Base-by-base conservation (phyloP, 495 filamentous ascomycete genomes). In the Hypoxylon intermedium region DNA sequence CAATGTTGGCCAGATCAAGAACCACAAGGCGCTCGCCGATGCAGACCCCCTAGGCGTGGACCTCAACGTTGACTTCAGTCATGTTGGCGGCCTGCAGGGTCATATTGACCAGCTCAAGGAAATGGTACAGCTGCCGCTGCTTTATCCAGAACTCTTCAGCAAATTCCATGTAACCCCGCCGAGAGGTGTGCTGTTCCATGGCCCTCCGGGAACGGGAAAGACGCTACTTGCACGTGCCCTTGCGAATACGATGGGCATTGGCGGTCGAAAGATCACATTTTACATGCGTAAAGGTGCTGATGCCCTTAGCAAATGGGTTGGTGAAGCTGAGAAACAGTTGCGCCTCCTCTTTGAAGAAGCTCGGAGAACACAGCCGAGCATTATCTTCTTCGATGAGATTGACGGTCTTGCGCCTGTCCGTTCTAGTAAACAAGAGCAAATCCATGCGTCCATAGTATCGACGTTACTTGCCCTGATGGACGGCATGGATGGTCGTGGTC, bases 331-430 rank as follows among this genome's bases (percentile, higher is more conserved):
- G 73, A 85, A 92, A 67, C 94, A 98, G 70, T 82, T 98, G 15
- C 86, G 94, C 20, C 75, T 97, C 51, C 81, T 98, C 2, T 98
- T 98, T 64, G 94, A 98, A 64, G 95, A 98, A 74, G 94, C 94
- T 11, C 84, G 92, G 61, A 92, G 89, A 69, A 97, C 86, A 6
- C 95, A 98, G 69, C 94, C 94, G 0, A 97, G 92, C 70, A 98
- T 98, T 73, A 98, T 98, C 68, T 98, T 98, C 78, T 98, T 98
- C 63, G 94, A 98, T 73, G 94, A 98, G 71, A 98, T 98, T 58
- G 94, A 98, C 76, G 94, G 91, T 38, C 82, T 98, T 55, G 94
- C 94, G 1, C 94, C 94, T 41, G 93, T 97, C 7, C 85, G 94
- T 52, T 98, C 95, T 11, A 95, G 92, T 71, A 98, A 97, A 62